Conservation (phyloP, 2,329 filamentous ascomycete genomes). For the Calonectria pteridis region DNA sequence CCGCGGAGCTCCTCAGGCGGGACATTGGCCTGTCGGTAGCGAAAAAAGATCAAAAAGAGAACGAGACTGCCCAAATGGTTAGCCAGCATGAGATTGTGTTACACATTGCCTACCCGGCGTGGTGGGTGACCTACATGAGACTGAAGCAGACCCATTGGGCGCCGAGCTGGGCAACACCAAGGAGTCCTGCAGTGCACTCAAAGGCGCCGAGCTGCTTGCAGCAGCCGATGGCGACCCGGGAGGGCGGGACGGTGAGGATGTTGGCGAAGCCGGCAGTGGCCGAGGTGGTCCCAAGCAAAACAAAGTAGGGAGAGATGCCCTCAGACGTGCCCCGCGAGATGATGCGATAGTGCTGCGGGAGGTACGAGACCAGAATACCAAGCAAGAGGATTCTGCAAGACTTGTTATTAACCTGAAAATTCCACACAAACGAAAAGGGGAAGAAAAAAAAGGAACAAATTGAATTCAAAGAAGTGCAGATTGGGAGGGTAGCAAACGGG, state of each 20-base stretch:
- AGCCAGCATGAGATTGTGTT: background rate
- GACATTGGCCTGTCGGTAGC: constrained; percentile 68
- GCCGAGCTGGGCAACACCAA: constrained; percentile 92
- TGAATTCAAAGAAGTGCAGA: background rate
- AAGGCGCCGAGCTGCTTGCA: constrained; percentile 85
- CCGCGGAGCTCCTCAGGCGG: constrained; percentile 63
- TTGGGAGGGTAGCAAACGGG: background rate
- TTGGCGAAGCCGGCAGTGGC: constrained; percentile 92
- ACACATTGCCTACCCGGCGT: background rate
- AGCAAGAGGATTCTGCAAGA: constrained; percentile 76
- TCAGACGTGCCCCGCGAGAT: constrained; percentile 87
- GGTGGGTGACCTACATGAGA: constrained; percentile 76
- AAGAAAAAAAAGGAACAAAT: background rate
- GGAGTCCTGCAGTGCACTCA: constrained; percentile 85
- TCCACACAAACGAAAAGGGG: background rate
- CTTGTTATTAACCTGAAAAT: constrained; percentile 19
- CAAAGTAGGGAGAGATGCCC: constrained; percentile 95
- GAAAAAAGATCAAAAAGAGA: constrained; percentile 96
- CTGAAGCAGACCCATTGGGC: constrained; percentile 94
- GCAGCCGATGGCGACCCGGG: constrained; percentile 85
- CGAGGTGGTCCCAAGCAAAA: constrained; percentile 92
- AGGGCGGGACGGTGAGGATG: constrained; percentile 88
- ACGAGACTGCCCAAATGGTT: constrained; percentile 72
- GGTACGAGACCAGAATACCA: constrained; percentile 91
- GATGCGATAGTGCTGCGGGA: constrained; percentile 95